Conservation (phyloP, 352 stramenopile species). For the Peronospora belbahrii region DNA sequence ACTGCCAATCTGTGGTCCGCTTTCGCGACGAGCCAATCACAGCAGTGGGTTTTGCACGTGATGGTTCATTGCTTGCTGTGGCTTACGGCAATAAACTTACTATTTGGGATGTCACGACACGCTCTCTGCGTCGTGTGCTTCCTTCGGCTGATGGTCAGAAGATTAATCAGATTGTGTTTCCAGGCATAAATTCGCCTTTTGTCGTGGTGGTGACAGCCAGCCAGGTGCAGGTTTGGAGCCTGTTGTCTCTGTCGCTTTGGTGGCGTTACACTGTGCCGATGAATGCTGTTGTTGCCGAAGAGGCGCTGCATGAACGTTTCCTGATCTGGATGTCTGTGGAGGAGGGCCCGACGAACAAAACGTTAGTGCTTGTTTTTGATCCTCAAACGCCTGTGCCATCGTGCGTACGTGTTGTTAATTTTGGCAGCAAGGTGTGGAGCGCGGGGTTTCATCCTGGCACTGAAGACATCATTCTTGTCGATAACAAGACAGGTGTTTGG, state of each 20-base stretch:
- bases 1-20: constrained; percentile 70
- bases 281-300: constrained; percentile 27
- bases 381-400: constrained; percentile 42
- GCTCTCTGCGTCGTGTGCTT: constrained; percentile 70
- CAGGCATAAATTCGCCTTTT: constrained; percentile 45
- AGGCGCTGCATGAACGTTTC: constrained; percentile 39
- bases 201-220: constrained; percentile 46
- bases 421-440: constrained; percentile 36
- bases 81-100: constrained; percentile 76
- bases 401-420: constrained; percentile 34
- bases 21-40: constrained; percentile 69
- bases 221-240: constrained; percentile 71
- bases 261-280: constrained; percentile 61
- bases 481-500: constrained; percentile 50
- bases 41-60: constrained; percentile 52
- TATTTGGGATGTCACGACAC: constrained; percentile 75
- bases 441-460: constrained; percentile 51
- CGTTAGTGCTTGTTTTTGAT: constrained; percentile 46
- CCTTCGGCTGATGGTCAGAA: constrained; percentile 45
- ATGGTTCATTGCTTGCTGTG: constrained; percentile 80
- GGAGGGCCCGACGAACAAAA: constrained; percentile 21
- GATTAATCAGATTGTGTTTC: constrained; percentile 58
- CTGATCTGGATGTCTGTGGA: constrained; percentile 34
- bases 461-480: constrained; percentile 52
- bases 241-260: constrained; percentile 56